Conservation (phyloP, 208 protist genomes). For the Leptomonas pyrrhocoris region DNA sequence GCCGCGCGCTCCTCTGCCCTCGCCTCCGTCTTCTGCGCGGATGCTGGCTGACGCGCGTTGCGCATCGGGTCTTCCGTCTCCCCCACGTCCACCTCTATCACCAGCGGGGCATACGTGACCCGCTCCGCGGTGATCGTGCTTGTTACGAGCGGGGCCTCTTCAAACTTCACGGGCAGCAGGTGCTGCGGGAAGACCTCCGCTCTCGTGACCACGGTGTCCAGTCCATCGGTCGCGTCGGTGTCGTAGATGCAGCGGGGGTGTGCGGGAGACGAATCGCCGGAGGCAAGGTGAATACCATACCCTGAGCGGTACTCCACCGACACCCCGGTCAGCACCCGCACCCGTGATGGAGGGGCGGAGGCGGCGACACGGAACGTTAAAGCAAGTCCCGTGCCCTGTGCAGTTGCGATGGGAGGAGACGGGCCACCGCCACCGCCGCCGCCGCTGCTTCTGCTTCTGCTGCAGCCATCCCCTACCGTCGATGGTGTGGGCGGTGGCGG, state of each 20-base stretch:
- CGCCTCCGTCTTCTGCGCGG: neutral
- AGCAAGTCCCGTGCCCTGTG: constrained; percentile 10
- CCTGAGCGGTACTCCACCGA: constrained; percentile 14
- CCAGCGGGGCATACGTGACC: constrained; percentile 34
- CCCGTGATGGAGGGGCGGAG: constrained; percentile 11
- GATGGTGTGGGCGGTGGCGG: neutral
- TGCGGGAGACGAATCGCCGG: neutral
- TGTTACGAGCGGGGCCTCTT: neutral
- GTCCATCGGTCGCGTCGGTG: constrained; percentile 2
- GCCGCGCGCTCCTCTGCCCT: neutral
- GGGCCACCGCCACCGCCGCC: neutral
- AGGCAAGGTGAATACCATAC: constrained; percentile 18
- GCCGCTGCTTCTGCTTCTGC: neutral
- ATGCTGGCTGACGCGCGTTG: neutral
- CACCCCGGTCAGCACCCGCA: constrained; percentile 26
- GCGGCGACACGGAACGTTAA: constrained; percentile 24
- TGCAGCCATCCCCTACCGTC: neutral
- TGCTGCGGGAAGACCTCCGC: constrained; percentile 14
- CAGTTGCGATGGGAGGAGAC: too few relatives aligned
- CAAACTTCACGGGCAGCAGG: constrained; percentile 12
- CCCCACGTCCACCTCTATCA: constrained; percentile 40
- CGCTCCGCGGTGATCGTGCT: neutral
- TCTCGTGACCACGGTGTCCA: constrained; percentile 18
- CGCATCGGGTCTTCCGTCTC: constrained; percentile 1
- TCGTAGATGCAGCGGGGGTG: constrained; percentile 15